Evolutionary conservation across 2,329 filamentous ascomycete genomes (phyloP).

Genomic region (Arthrobotrys iridis): DNA sequence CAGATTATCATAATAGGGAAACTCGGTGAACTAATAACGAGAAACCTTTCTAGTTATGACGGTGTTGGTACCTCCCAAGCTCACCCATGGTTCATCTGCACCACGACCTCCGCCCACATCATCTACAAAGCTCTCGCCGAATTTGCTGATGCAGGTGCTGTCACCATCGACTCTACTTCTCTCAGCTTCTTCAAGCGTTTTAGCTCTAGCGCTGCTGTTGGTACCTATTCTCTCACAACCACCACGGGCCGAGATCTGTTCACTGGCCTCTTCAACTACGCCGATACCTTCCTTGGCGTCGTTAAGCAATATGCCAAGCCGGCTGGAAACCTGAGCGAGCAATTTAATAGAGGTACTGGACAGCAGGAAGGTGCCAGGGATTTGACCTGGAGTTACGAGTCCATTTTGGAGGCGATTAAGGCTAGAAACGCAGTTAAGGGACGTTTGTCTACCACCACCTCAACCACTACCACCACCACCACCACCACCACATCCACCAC

Average conservation of each 20-base stretch:
- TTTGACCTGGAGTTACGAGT: slow-evolving; percentile 64
- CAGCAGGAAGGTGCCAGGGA: slow-evolving; percentile 62
- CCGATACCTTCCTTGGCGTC: slow-evolving; percentile 63
- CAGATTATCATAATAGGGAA: background rate
- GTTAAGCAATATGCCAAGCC: slow-evolving; percentile 61
- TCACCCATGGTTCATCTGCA: slow-evolving; percentile 84
- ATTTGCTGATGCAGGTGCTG: slow-evolving; percentile 72
- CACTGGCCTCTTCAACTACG: slow-evolving; percentile 59
- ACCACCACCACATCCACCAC: background rate
- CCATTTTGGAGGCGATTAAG: slow-evolving; percentile 62
- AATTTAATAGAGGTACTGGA: slow-evolving; percentile 62
- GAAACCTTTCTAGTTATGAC: slow-evolving; percentile 67
- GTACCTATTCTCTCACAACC: slow-evolving; percentile 30
- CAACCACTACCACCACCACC: slow-evolving; percentile 6
- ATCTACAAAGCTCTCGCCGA: slow-evolving; percentile 79
- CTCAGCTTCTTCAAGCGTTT: slow-evolving; percentile 35
- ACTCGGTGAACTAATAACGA: background rate
- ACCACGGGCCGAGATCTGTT: slow-evolving; percentile 53
- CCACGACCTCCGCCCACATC: slow-evolving; percentile 79
- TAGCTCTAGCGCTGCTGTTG: slow-evolving; percentile 19
- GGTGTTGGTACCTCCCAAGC: slow-evolving; percentile 65
- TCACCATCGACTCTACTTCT: slow-evolving; percentile 69
- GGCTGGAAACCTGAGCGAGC: slow-evolving; percentile 63
- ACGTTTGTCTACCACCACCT: slow-evolving; percentile 3
- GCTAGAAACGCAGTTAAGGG: slow-evolving; percentile 58